Conservation (phyloP, 805 yeast genomes). For the Metschnikowia cubensis region DNA sequence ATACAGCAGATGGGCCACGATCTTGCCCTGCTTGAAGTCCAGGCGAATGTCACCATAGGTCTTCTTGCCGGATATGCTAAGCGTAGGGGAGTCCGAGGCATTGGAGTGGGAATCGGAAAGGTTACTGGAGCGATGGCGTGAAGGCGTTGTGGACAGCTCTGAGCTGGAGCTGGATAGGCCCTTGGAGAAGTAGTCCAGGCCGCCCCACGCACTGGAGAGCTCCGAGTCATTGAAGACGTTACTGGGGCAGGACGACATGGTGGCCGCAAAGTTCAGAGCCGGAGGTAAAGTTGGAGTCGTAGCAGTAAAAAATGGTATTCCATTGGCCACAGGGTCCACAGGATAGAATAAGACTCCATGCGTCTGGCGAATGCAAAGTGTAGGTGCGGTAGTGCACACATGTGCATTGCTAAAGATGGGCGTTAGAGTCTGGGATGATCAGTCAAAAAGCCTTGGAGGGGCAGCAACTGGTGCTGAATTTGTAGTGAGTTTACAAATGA, state of each 20-base stretch:
- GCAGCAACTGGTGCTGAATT: no score
- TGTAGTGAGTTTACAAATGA: no score
- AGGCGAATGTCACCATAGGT: constrained; percentile 5
- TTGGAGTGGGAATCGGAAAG: constrained; percentile 9
- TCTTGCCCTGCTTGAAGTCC: constrained; percentile 12
- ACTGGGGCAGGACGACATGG: constrained; percentile 1
- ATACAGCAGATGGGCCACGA: constrained; percentile 22
- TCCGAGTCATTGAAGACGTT: not conserved
- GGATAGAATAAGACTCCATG: not conserved
- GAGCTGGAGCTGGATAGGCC: constrained; percentile 10
- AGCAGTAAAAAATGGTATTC: not conserved
- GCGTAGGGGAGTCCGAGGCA: constrained; percentile 1
- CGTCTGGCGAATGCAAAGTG: not conserved
- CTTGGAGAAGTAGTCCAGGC: not conserved
- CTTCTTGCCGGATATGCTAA: constrained; percentile 4
- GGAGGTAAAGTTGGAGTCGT: not conserved
- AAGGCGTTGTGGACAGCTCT: constrained; percentile 10
- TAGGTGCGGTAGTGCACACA: constrained; percentile 4
- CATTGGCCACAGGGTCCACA: not conserved
- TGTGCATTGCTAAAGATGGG: constrained; percentile 1
- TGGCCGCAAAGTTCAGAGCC: not conserved
- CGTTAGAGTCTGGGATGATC: not conserved
- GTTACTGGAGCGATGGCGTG: constrained; percentile 8
- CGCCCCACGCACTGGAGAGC: constrained; percentile 1
- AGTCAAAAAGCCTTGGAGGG: no score